Conservation (phyloP, 2,329 filamentous ascomycete species). For the Neofusicoccum umdonicola region DNA sequence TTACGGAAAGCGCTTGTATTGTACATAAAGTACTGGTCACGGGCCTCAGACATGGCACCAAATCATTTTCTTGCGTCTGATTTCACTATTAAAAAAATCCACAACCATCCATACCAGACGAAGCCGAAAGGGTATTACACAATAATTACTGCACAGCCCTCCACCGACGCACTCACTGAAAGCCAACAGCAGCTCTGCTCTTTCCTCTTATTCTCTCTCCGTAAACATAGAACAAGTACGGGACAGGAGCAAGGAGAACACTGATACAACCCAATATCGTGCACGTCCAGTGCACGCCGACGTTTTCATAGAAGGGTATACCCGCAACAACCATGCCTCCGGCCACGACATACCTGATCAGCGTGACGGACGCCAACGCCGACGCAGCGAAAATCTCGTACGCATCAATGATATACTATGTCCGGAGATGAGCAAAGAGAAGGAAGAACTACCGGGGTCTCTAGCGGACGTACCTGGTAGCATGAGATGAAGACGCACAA, state of each 20-base stretch:
- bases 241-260: constrained; percentile 31
- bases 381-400: constrained; percentile 55
- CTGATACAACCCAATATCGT: constrained; percentile 39
- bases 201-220: constrained; percentile 22
- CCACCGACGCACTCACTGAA: constrained; percentile 36
- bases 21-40: constrained; percentile 8
- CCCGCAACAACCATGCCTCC: constrained; percentile 41
- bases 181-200: constrained; percentile 41
- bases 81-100: not conserved
- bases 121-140: constrained; percentile 40
- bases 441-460: constrained; percentile 33
- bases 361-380: constrained; percentile 43
- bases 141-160: constrained; percentile 45
- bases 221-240: constrained; percentile 35
- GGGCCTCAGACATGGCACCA: not conserved
- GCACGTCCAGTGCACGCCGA: constrained; percentile 37
- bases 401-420: constrained; percentile 57
- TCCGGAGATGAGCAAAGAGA: constrained; percentile 51
- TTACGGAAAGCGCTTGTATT: not conserved
- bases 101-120: not conserved
- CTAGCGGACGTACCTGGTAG: constrained; percentile 44
- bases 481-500: constrained; percentile 48
- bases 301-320: constrained; percentile 40
- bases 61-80: constrained; percentile 2
- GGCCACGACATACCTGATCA: constrained; percentile 41